Evolutionary conservation across 2,329 filamentous ascomycete species (phyloP).

Genomic region (Cercospora berteroae): DNA sequence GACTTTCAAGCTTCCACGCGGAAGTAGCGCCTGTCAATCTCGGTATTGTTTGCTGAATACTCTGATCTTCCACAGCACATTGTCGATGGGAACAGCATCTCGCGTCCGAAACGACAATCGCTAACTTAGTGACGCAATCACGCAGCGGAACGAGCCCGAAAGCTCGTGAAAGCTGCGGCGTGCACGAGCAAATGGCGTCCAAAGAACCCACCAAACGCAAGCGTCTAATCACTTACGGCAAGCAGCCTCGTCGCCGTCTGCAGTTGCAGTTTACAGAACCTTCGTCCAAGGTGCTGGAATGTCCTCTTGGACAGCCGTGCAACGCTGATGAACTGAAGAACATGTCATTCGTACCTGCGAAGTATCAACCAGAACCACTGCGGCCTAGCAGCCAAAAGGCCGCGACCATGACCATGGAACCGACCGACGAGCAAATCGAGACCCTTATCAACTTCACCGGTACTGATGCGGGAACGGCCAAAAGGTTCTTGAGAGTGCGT

Average conservation of each 20-base stretch:
- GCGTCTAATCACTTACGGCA: constrained; percentile 1
- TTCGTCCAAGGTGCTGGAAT: not conserved
- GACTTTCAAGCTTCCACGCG: not conserved
- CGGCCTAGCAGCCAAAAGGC: constrained; percentile 26
- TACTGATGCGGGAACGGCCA: constrained; percentile 23
- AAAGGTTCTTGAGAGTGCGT: constrained; percentile 34
- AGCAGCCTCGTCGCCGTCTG: not conserved
- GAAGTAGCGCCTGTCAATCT: not conserved
- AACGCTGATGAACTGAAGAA: constrained; percentile 1
- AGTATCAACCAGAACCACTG: constrained; percentile 16
- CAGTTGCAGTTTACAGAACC: not conserved
- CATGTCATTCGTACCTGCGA: constrained; percentile 23
- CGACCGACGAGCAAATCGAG: constrained; percentile 28
- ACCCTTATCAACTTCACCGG: constrained; percentile 27
- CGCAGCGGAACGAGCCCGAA: constrained; percentile 7
- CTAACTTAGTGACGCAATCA: constrained; percentile 9
- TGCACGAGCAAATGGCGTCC: not conserved
- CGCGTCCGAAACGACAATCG: constrained; percentile 4
- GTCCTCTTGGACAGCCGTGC: constrained; percentile 6
- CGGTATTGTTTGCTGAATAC: not conserved
- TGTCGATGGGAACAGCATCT: not conserved
- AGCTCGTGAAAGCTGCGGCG: constrained; percentile 8
- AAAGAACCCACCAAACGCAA: constrained; percentile 5
- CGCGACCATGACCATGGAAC: constrained; percentile 32
- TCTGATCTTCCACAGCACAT: not conserved